Evolutionary conservation across 352 stramenopile species (phyloP), one percentile per base, ranked within the genome.

Genomic region (Phytophthora multivora): DNA sequence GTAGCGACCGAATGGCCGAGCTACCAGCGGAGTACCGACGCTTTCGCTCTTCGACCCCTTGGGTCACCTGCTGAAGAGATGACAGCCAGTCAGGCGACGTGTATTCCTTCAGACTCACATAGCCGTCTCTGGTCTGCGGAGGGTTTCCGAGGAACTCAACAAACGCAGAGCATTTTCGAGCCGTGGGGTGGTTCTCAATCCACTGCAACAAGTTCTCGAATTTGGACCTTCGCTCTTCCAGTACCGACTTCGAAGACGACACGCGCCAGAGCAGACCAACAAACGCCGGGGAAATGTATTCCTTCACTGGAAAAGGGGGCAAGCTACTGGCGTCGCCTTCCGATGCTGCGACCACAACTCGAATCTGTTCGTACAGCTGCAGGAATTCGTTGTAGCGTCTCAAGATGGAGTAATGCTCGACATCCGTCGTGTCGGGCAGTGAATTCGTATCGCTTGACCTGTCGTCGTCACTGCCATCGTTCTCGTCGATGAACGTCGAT

Each of bases 51-150:
- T 71, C 56, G 2, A 65, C 52, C 11, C 60, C 50, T 16, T 68
- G 23, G 12, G 74, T 75, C 49, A 88, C 73, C 61, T 86, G 79
- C 48, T 87, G 73, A 51, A 91, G 64, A 11, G 71, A 77, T 36
- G 75, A 75, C 26, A 89, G 61, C 77, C 79, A 91, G 56, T 89
- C 70, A 45, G 76, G 82, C 8, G 82, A 83, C 35, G 75, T 79
- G 66, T 91, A 91, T 53, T 82, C 70, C 50, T 91, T 91, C n/a
- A 91, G 58, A 31, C 79, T 91, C 55, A 88, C 77, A 53, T 91
- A 91, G 36, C 82, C 81, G 21, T 79, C 63, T 46, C 73, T 73
- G 33, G 59, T 69, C 51, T 91, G 82, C 42, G 82, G 82, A 11
- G 82, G 77, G 33, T 73, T 69, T 9, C 82, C 79, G n/a, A 91